Evolutionary conservation across 306 rosid genomes (phyloP).

Genomic region (Cercis canadensis): DNA sequence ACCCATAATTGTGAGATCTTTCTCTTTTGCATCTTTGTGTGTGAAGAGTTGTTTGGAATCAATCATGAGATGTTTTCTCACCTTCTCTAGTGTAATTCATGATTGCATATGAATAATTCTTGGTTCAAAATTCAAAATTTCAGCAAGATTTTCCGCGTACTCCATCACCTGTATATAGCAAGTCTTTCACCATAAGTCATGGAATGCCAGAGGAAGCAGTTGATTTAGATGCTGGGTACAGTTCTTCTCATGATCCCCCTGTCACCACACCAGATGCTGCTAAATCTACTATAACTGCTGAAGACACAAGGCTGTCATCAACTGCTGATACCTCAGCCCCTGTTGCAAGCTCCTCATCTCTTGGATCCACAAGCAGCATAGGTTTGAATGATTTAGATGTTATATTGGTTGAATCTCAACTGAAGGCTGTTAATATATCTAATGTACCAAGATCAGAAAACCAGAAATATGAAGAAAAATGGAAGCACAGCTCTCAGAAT

Average conservation of each 20-base stretch:
- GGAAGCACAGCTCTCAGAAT: constrained; percentile 53
- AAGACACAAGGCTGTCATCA: constrained; percentile 44
- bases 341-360: constrained; percentile 48
- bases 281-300: constrained; percentile 39
- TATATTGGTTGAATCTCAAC: constrained; percentile 47
- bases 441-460: constrained; percentile 47
- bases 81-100: constrained; percentile 16
- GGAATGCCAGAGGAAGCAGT: constrained; percentile 43
- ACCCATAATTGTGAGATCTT: not conserved
- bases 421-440: constrained; percentile 55
- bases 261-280: constrained; percentile 24
- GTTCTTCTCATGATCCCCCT: constrained; percentile 47
- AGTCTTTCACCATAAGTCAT: constrained; percentile 40
- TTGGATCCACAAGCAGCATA: constrained; percentile 43
- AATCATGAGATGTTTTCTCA: not conserved
- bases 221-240: constrained; percentile 46
- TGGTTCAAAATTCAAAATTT: constrained; percentile 37
- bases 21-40: constrained; percentile 21
- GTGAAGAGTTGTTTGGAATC: constrained; percentile 1
- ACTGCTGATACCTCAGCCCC: constrained; percentile 38
- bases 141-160: constrained; percentile 60
- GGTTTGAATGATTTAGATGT: constrained; percentile 48
- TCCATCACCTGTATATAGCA: constrained; percentile 50
- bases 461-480: constrained; percentile 52
- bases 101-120: constrained; percentile 15